These are phyloP conservation scores for Candolleomyces efflorescens DNA, from an alignment of 768 basidiomycete genomes.

Conservation along the genomic window DNA sequence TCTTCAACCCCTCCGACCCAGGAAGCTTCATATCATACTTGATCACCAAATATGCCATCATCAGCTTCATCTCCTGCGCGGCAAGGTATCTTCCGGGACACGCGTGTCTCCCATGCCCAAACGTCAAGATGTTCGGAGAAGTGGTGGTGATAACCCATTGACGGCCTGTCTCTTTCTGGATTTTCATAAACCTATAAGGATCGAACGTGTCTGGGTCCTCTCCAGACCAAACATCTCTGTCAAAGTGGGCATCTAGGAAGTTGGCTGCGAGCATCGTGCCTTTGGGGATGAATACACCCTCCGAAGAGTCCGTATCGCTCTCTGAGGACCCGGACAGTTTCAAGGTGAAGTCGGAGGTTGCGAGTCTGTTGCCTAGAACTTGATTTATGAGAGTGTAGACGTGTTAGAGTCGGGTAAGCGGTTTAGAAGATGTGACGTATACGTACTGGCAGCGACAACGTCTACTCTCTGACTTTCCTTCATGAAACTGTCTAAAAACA, in stretches of 20 bases:
- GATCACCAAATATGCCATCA: slow-evolving; percentile 9
- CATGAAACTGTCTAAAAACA: slow-evolving; percentile 11
- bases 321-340: too few species aligned
- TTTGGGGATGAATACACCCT: slow-evolving; percentile 34
- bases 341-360: slow-evolving; percentile 31
- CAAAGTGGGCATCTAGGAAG: slow-evolving; percentile 24
- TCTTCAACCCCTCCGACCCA: slow-evolving; percentile 1
- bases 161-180: slow-evolving; percentile 16
- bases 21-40: slow-evolving; percentile 12
- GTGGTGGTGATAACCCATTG: slow-evolving; percentile 23
- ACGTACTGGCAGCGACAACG: slow-evolving; percentile 8
- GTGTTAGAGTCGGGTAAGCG: neutral
- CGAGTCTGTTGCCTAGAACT: slow-evolving; percentile 26
- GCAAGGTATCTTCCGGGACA: slow-evolving; percentile 23
- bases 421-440: too few species aligned
- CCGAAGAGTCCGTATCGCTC: too few species aligned
- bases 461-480: slow-evolving; percentile 12
- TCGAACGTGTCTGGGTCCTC: slow-evolving; percentile 33
- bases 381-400: neutral
- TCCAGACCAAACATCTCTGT: slow-evolving; percentile 21
- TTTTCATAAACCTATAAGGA: slow-evolving; percentile 34
- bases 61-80: slow-evolving; percentile 11
- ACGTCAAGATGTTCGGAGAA: slow-evolving; percentile 25
- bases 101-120: slow-evolving; percentile 32
- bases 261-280: slow-evolving; percentile 31